Conservation (phyloP, 345 rosid species). For the Pistacia vera region DNA sequence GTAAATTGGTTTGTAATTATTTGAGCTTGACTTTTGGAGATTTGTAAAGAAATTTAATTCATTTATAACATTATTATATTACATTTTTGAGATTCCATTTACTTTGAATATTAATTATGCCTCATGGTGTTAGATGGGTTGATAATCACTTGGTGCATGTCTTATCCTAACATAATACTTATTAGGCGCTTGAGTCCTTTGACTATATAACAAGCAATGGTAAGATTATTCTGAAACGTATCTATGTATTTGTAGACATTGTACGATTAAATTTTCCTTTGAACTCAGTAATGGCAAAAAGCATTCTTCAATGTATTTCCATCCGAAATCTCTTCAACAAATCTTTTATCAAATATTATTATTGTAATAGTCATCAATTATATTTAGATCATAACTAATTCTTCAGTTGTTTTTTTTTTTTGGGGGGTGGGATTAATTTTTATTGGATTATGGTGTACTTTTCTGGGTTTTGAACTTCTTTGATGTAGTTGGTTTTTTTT, state of each 20-base stretch:
- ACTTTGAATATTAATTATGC: background rate
- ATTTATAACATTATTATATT: no score
- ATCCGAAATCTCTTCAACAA: no score
- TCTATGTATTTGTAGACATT: no score
- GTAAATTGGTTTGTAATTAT: background rate
- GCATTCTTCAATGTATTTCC: no score
- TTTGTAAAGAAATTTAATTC: background rate
- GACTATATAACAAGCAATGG: constrained; percentile 85
- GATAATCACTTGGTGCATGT: constrained; percentile 90
- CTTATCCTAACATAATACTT: constrained; percentile 65
- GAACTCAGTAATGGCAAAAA: background rate
- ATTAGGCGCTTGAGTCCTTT: constrained; percentile 87
- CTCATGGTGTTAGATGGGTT: constrained; percentile 69
- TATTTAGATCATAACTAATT: no score
- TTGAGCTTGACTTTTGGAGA: background rate
- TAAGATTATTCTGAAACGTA: constrained; percentile 21
- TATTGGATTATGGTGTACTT: background rate
- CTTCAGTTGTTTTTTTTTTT: background rate
- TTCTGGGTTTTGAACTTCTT: background rate
- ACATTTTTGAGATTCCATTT: no score
- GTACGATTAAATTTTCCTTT: background rate
- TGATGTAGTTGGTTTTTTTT: background rate
- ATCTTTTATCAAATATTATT: no score
- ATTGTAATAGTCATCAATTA: no score
- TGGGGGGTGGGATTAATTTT: no score